These are phyloP conservation scores for Yarrowia bubula DNA, from an alignment of 805 yeast species.

Conservation along the genomic window DNA sequence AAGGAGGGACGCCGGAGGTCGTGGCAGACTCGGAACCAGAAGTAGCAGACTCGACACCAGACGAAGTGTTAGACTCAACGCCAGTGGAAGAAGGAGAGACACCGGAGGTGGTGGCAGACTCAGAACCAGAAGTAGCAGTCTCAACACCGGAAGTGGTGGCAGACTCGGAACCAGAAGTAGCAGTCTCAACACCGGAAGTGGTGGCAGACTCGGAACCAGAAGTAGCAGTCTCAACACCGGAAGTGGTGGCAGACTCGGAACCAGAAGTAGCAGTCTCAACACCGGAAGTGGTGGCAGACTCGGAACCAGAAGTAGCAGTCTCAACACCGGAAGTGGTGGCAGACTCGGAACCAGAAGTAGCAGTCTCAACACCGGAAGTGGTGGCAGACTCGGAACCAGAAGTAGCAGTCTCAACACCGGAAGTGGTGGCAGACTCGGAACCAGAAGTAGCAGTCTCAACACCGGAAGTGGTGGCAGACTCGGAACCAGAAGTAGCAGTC, in stretches of 20 bases:
- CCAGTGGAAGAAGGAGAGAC: neutral
- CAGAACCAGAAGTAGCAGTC: neutral
- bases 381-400: neutral
- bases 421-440: conserved; percentile 4
- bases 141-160: too few relatives aligned
- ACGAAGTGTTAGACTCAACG: neutral
- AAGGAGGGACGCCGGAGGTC: neutral
- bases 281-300: neutral
- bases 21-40: neutral
- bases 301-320: neutral
- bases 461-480: conserved; percentile 1
- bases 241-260: too few relatives aligned
- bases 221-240: too few relatives aligned
- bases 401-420: neutral
- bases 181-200: too few relatives aligned
- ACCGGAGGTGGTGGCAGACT: neutral
- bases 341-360: neutral
- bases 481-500: too few relatives aligned
- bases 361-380: neutral
- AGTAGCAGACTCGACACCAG: neutral
- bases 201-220: too few relatives aligned
- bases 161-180: neutral
- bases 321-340: neutral
- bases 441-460: neutral
- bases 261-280: neutral